phyloP scores from a whole-genome alignment of 306 rosid genomes.

The Quercus wislizeni region DNA sequence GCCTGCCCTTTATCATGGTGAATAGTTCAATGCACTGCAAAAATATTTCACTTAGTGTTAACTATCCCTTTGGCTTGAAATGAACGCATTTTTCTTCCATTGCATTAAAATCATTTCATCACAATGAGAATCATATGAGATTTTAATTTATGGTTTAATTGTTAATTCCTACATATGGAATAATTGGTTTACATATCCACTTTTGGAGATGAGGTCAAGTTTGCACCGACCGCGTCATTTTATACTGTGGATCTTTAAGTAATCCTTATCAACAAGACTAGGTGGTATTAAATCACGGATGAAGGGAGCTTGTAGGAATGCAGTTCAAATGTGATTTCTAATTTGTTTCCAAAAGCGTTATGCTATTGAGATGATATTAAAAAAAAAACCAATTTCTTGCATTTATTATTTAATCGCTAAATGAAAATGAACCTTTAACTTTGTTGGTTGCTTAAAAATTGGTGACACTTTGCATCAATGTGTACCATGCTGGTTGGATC shows the following conservation, averaged over 20 bases:
- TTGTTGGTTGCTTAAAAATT: too few relatives aligned
- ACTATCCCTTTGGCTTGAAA: not conserved
- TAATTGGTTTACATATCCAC: not conserved
- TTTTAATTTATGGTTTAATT: not conserved
- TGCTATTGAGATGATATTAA: not conserved
- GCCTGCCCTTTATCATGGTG: not conserved
- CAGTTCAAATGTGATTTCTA: too few relatives aligned
- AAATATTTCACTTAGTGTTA: not conserved
- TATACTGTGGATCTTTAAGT: not conserved
- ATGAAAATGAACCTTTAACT: too few relatives aligned
- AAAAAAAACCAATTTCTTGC: too few relatives aligned
- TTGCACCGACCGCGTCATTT: too few relatives aligned
- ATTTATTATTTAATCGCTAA: too few relatives aligned
- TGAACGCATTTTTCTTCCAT: not conserved
- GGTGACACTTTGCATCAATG: too few relatives aligned
- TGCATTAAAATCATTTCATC: not conserved
- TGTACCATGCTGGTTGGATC: too few relatives aligned
- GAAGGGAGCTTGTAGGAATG: not conserved
- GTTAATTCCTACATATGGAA: not conserved
- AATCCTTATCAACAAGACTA: not conserved
- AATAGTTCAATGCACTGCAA: not conserved
- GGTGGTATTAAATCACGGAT: not conserved
- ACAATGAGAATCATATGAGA: not conserved
- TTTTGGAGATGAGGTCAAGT: not conserved
- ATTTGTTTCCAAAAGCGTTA: not conserved